A percentile compares a stretch with the other conserved stretches of the same genome.
These are phyloP conservation scores for Dactylonectria macrodidyma DNA, from an alignment of 2,329 filamentous ascomycete genomes.

Conservation along the genomic window DNA sequence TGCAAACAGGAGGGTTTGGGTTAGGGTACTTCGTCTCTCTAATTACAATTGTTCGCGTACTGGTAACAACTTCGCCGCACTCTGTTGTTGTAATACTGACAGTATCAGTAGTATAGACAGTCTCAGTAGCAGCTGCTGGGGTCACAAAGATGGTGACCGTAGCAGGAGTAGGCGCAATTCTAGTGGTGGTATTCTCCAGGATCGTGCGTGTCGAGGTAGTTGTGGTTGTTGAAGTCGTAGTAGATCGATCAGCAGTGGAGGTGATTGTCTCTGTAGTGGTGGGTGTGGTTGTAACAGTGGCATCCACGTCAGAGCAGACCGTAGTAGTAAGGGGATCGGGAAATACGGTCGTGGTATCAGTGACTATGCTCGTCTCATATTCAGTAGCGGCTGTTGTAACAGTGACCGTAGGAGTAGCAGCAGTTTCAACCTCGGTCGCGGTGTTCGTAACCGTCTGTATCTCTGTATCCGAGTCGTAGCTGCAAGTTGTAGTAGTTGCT, in stretches of 20 bases:
- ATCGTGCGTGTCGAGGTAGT: background rate
- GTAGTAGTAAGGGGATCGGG: slow-evolving; percentile 11
- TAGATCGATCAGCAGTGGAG: background rate
- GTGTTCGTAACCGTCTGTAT: slow-evolving; percentile 5
- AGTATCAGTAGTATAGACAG: background rate
- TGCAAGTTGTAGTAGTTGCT: slow-evolving; percentile 4
- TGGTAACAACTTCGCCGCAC: slow-evolving; percentile 4
- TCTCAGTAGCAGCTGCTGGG: background rate
- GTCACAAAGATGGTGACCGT: slow-evolving; percentile 9
- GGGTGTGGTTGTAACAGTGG: slow-evolving; percentile 4
- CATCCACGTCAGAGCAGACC: slow-evolving; percentile 12
- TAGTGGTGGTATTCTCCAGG: background rate
- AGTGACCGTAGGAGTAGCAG: background rate
- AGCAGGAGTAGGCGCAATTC: slow-evolving; percentile 5
- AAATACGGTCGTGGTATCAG: background rate
- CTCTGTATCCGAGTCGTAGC: background rate
- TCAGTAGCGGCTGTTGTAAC: background rate
- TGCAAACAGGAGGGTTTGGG: background rate
- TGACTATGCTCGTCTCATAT: slow-evolving; percentile 1
- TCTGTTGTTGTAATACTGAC: background rate
- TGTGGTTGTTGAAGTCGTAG: slow-evolving; percentile 6
- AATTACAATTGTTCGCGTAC: background rate
- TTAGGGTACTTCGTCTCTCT: slow-evolving; percentile 13
- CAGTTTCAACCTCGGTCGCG: background rate
- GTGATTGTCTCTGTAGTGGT: background rate